Conservation (phyloP, 2,329 filamentous ascomycete genomes). For the Furcasterigmium furcatum region DNA sequence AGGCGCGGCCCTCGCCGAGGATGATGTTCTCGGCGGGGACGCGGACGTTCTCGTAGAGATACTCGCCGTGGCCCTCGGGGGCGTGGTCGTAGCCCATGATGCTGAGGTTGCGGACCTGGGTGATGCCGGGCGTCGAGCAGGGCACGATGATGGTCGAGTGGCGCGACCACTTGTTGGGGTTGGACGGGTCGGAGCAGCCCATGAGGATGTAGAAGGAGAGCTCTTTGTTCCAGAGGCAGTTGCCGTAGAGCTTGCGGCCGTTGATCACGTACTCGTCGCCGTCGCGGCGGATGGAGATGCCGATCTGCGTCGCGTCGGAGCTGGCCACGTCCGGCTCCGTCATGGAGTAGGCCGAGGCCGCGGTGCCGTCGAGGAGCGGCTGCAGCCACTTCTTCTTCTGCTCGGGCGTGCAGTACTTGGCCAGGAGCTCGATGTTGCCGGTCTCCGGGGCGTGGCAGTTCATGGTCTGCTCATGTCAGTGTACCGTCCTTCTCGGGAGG, state of each 20-base stretch:
- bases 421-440: conserved; percentile 92
- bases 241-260: conserved; percentile 46
- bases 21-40: conserved; percentile 82
- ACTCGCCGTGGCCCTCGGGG: conserved; percentile 92
- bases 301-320: conserved; percentile 89
- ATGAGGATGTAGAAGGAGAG: conserved; percentile 87
- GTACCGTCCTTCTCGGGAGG: no score
- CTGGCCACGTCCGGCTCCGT: conserved; percentile 87
- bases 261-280: conserved; percentile 89
- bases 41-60: conserved; percentile 84
- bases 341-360: conserved; percentile 89
- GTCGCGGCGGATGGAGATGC: conserved; percentile 76
- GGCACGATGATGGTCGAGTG: conserved; percentile 93
- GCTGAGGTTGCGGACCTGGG: conserved; percentile 84
- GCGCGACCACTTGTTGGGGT: conserved; percentile 77
- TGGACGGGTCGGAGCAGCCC: conserved; percentile 80
- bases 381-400: conserved; percentile 83
- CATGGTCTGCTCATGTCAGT: conserved; percentile 57
- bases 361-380: conserved; percentile 78
- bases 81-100: conserved; percentile 97
- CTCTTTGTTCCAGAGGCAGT: conserved; percentile 13
- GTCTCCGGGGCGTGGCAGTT: conserved; percentile 92
- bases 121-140: conserved; percentile 78
- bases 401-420: conserved; percentile 81
- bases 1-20: conserved; percentile 90